phyloP scores from a whole-genome alignment of 2,329 filamentous ascomycete species.

The Diaporthe nobilis region DNA sequence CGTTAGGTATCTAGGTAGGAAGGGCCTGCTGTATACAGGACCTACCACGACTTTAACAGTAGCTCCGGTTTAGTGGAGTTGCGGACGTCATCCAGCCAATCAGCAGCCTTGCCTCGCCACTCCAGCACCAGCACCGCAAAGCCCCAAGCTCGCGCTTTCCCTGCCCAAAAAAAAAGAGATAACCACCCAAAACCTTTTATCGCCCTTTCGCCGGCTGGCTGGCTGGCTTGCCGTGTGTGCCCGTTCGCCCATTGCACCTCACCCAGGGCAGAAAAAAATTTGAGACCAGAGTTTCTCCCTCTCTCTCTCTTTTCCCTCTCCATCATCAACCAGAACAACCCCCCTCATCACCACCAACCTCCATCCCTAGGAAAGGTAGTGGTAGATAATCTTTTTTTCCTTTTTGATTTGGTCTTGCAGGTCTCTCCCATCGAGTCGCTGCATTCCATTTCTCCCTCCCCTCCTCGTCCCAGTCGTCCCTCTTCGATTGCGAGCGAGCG shows the following conservation, averaged over 20 bases:
- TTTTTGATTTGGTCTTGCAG: constrained; percentile 40
- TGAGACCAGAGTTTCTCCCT: constrained; percentile 33
- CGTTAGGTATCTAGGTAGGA: background rate
- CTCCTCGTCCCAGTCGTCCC: constrained; percentile 17
- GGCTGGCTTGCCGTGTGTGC: background rate
- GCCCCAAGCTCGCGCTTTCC: constrained; percentile 38
- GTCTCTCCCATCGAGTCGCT: constrained; percentile 36
- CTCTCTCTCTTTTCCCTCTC: constrained; percentile 32
- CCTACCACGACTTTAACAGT: background rate
- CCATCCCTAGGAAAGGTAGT: constrained; percentile 41
- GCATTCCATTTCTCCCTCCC: constrained; percentile 37
- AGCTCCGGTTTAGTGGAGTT: background rate
- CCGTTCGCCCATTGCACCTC: constrained; percentile 21
- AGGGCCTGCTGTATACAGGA: background rate
- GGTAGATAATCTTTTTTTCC: constrained; percentile 39
- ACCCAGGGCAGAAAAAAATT: constrained; percentile 41
- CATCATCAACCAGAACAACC: constrained; percentile 39
- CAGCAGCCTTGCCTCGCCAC: background rate
- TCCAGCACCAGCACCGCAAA: background rate
- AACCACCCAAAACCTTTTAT: constrained; percentile 24
- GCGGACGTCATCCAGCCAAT: constrained; percentile 7
- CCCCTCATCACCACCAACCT: constrained; percentile 42
- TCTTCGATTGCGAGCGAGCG: constrained; percentile 37
- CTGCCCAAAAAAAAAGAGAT: constrained; percentile 26
- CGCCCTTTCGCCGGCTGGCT: constrained; percentile 10